These are phyloP conservation scores for Myochromella boudieri DNA, from an alignment of 768 basidiomycete species.

Conservation along the genomic window DNA sequence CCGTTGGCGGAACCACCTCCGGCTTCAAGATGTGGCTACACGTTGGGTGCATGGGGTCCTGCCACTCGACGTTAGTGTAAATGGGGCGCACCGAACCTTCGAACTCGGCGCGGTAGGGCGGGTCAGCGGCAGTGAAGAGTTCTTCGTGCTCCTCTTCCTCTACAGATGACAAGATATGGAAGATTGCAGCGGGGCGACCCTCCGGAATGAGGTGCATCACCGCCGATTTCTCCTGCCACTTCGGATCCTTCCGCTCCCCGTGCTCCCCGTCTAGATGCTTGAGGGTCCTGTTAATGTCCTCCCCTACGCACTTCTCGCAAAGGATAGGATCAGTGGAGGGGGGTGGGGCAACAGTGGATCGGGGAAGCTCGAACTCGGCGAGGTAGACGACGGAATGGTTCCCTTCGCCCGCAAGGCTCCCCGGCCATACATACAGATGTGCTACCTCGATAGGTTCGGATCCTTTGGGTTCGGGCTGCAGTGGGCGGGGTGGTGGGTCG, in stretches of 20 bases:
- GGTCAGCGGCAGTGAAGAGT: not conserved
- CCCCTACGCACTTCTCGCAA: conserved; percentile 38
- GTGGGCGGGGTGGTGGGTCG: conserved; percentile 22
- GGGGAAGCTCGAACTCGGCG: conserved; percentile 38
- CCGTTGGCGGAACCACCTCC: conserved; percentile 30
- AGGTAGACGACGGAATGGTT: conserved; percentile 54
- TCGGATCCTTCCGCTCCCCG: conserved; percentile 13
- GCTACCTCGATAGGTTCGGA: conserved; percentile 31
- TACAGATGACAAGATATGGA: conserved; percentile 7
- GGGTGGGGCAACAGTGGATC: conserved; percentile 8
- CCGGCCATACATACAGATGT: conserved; percentile 48
- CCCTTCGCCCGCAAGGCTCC: conserved; percentile 37
- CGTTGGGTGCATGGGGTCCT: conserved; percentile 26
- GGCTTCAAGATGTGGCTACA: conserved; percentile 28
- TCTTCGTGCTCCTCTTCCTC: not conserved
- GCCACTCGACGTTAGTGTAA: conserved; percentile 28
- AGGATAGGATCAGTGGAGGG: conserved; percentile 17
- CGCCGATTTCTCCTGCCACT: conserved; percentile 17
- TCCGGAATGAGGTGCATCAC: not conserved
- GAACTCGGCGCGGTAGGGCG: conserved; percentile 2
- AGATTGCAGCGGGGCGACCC: conserved; percentile 4
- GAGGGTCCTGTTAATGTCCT: conserved; percentile 23
- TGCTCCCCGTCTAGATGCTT: conserved; percentile 26
- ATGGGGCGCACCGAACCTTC: conserved; percentile 15
- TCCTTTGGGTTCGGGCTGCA: not conserved